A percentile compares a stretch with the other conserved stretches of the same genome.
Evolutionary conservation across 1,139 yeast species (phyloP).

Genomic region (Yamadazyma blattariae): DNA sequence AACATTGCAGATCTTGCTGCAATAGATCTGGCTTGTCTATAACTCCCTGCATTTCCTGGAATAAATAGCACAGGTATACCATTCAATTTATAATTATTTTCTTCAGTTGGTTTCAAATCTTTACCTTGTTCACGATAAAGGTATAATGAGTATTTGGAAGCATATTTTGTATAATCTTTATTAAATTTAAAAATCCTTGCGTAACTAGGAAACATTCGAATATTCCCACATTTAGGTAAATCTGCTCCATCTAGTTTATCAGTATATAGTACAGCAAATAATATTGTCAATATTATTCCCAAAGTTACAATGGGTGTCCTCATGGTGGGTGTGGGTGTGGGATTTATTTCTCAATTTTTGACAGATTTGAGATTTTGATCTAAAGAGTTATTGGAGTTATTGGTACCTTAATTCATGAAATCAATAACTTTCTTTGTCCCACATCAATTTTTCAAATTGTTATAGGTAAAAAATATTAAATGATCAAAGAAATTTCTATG

Average conservation of each 20-base stretch:
- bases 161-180: slow-evolving; percentile 64
- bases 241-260: slow-evolving; percentile 30
- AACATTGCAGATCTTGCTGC: slow-evolving; percentile 72
- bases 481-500: too few species aligned
- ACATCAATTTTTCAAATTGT: too few species aligned
- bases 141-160: slow-evolving; percentile 76
- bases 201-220: slow-evolving; percentile 76
- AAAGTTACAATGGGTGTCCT: slow-evolving; percentile 1
- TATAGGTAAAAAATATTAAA: too few species aligned
- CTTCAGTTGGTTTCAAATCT: slow-evolving; percentile 54
- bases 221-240: slow-evolving; percentile 48
- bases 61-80: slow-evolving; percentile 91
- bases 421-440: too few species aligned
- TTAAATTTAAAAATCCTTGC: slow-evolving; percentile 74
- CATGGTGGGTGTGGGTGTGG: too few species aligned
- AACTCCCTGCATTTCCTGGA: slow-evolving; percentile 98
- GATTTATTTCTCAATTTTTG: background rate
- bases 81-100: slow-evolving; percentile 38
- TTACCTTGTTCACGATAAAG: slow-evolving; percentile 75
- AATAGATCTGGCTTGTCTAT: slow-evolving; percentile 84
- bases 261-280: slow-evolving; percentile 17
- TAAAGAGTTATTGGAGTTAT: background rate
- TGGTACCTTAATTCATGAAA: too few species aligned
- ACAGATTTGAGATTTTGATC: background rate
- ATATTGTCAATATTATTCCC: slow-evolving; percentile 10